Percentiles rank a stretch among this genome's conserved stretches.
phyloP scores from a whole-genome alignment of 208 protist genomes.

The Angomonas deanei region DNA sequence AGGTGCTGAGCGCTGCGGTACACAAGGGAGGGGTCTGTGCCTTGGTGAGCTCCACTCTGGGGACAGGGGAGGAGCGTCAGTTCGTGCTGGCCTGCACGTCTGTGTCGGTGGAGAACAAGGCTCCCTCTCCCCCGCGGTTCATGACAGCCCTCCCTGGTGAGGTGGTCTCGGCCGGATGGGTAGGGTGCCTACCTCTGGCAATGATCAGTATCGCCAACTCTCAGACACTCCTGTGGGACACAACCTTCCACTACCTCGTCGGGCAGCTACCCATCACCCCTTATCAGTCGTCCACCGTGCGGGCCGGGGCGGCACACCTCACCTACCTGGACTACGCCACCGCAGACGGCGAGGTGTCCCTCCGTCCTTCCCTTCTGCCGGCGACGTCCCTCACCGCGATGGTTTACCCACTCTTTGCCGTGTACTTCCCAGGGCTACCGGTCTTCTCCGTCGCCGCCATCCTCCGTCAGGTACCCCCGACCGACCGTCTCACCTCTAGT shows the following conservation, averaged over 20 bases:
- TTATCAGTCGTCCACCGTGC: background rate
- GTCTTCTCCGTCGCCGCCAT: slow-evolving; percentile 7
- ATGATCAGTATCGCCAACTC: background rate
- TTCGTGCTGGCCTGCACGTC: background rate
- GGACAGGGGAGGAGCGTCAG: background rate
- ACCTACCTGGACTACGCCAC: slow-evolving; percentile 2
- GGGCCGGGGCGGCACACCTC: background rate
- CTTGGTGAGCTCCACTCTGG: background rate
- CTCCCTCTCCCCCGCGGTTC: background rate
- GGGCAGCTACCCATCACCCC: slow-evolving; percentile 10
- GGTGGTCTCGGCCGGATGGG: background rate
- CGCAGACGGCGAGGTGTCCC: background rate
- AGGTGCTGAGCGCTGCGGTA: background rate
- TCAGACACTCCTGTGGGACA: slow-evolving; percentile 19
- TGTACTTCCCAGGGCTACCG: slow-evolving; percentile 15
- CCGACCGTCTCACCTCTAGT: slow-evolving; percentile 13
- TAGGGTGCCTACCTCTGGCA: background rate
- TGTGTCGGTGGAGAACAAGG: background rate
- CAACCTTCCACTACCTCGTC: slow-evolving; percentile 4
- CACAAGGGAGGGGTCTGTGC: background rate
- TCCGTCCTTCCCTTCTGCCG: slow-evolving; percentile 16
- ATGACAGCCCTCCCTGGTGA: background rate
- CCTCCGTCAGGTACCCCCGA: slow-evolving; percentile 18
- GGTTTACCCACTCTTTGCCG: slow-evolving; percentile 23
- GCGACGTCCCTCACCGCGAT: slow-evolving; percentile 15